phyloP scores from a whole-genome alignment of 805 yeast species.

The Saturnispora sekii region DNA sequence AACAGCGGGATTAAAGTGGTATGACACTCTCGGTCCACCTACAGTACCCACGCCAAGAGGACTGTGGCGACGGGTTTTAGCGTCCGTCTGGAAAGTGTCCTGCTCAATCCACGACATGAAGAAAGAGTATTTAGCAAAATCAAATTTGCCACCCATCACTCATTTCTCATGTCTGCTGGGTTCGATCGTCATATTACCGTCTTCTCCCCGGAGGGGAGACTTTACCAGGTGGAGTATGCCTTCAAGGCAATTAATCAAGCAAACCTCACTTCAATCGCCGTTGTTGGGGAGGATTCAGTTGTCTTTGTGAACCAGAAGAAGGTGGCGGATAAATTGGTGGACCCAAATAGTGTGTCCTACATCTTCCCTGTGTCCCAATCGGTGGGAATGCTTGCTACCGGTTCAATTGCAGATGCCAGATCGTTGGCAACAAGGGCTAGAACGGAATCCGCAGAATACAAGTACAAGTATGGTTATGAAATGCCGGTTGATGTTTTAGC shows the following conservation, averaged over 20 bases:
- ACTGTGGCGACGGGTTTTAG: constrained; percentile 22
- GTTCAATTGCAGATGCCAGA: constrained; percentile 93
- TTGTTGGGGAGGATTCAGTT: constrained; percentile 77
- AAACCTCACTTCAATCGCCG: constrained; percentile 80
- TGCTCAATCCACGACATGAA: constrained; percentile 20
- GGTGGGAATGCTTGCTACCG: constrained; percentile 88
- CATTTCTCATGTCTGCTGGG: constrained; percentile 48
- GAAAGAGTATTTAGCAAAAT: no score
- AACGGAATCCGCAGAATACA: constrained; percentile 91
- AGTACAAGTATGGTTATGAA: constrained; percentile 90
- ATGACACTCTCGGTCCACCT: constrained; percentile 50
- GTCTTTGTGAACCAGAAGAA: constrained; percentile 92
- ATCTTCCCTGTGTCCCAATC: constrained; percentile 72
- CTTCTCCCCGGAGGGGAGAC: constrained; percentile 96
- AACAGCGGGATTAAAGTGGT: constrained; percentile 78
- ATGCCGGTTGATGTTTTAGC: constrained; percentile 92
- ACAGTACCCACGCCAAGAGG: constrained; percentile 36
- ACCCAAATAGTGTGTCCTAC: constrained; percentile 77
- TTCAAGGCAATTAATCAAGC: constrained; percentile 87
- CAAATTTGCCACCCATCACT: no score
- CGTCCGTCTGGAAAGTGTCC: constrained; percentile 16
- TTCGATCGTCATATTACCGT: constrained; percentile 98
- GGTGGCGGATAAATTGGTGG: constrained; percentile 90
- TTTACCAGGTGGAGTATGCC: constrained; percentile 93
- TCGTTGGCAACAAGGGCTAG: constrained; percentile 85